Base-by-base conservation (phyloP, 305 asterid species). In the Fraxinus xanthoxyloides region DNA sequence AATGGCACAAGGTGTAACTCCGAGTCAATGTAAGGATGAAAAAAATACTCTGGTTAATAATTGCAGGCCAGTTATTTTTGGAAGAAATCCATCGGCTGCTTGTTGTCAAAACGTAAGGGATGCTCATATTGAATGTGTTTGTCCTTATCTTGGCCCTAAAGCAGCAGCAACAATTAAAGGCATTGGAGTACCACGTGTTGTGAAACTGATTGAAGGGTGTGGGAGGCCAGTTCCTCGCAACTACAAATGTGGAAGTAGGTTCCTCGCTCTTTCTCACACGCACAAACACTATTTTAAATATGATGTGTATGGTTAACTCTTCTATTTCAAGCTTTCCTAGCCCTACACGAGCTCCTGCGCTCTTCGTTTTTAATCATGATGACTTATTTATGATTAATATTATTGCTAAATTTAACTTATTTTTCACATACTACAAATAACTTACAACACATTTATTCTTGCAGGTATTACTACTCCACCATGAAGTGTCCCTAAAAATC, bases 181-280 rank as follows among this genome's bases (percentile, higher is more conserved):
- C 72, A 65, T 65, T 4, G 72, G 72, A 10, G 72, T 65, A 8
- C 1, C 34, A 0, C 26, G 48, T 31, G 48, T 8, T 35, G 26
- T 72, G 13, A 72, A 17, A 19, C 1, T n/a, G 5, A 32, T 32
- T n/a, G 7, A 72, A 72, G 76, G 76, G 24, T 72, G 76, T 35
- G 76, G 76, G 6, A 32, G 76, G 3, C 3, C 28, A 0, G 76
- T 72, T 35, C 76, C 76, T 72, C 76, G 48, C 46, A 72, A 72
- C 28, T 72, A 31, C 51, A 72, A 19, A 46, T 72, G 51, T 32
- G 77, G 77, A 35, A 72, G 77, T 72, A 72, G 5, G 77, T 65
- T 65, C 26, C 32, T 23, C 56, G 10, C 15, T 46, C 19, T 46
- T 7, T 36, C 56, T 0, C 19, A 2, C 56, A 0, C 56, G 0